A percentile compares a stretch with the other conserved stretches of the same genome.
Evolutionary conservation across 768 basidiomycete genomes (phyloP).

Genomic region (Coprinopsis marcescibilis): DNA sequence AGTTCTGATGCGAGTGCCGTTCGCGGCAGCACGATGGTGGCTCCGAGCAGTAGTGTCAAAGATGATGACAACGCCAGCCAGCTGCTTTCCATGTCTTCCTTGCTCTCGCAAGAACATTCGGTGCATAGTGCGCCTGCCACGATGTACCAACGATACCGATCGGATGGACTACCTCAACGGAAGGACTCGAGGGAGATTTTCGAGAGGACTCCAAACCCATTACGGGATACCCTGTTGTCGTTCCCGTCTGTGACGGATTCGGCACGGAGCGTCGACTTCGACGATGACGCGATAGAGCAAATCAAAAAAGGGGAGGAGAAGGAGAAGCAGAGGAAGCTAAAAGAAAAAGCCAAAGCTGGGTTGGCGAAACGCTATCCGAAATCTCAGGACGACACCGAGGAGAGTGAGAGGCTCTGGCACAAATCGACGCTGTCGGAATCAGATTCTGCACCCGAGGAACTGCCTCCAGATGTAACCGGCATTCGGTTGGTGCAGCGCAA

Average conservation of each 20-base stretch:
- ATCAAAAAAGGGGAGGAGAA: constrained; percentile 13
- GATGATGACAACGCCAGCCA: constrained; percentile 17
- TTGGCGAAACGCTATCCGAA: constrained; percentile 44
- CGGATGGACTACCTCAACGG: constrained; percentile 15
- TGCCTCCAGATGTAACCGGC: constrained; percentile 20
- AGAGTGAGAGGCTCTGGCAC: constrained; percentile 51
- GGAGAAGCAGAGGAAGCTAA: constrained; percentile 30
- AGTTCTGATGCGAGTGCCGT: background rate
- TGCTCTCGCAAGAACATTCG: constrained; percentile 26
- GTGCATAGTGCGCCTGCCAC: constrained; percentile 44
- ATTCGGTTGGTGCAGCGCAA: constrained; percentile 34
- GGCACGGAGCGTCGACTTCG: constrained; percentile 35
- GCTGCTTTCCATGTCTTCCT: constrained; percentile 27
- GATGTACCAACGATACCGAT: constrained; percentile 27
- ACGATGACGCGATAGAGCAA: constrained; percentile 24
- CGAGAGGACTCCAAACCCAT: constrained; percentile 18
- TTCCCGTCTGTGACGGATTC: constrained; percentile 53
- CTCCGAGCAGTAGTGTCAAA: background rate
- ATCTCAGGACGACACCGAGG: constrained; percentile 50
- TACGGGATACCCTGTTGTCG: constrained; percentile 34
- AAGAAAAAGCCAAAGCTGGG: constrained; percentile 20
- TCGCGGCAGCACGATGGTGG: constrained; percentile 1
- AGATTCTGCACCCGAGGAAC: constrained; percentile 21
- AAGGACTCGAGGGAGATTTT: constrained; percentile 36
- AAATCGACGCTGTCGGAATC: constrained; percentile 20